A percentile compares a stretch with the other conserved stretches of the same genome.
These are phyloP conservation scores for Microbotryum intermedium DNA, from an alignment of 1,284 basidiomycete species.

Conservation along the genomic window DNA sequence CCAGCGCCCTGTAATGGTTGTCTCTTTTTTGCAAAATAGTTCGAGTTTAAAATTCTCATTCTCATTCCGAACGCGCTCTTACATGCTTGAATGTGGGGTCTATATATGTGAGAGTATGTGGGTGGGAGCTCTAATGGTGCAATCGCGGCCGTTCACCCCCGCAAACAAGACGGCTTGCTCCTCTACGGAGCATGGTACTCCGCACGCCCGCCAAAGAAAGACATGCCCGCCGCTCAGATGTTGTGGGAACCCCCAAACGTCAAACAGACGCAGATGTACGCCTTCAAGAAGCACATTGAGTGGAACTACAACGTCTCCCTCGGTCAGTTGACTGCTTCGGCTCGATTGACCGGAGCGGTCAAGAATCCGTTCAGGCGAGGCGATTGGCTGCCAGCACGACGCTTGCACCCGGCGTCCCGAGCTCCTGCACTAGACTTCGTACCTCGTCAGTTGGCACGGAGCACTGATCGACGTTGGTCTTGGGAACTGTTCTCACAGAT, in stretches of 20 bases:
- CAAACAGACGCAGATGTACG: constrained; percentile 3
- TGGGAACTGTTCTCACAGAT: constrained; percentile 1
- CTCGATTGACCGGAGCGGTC: background rate
- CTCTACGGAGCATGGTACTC: no score
- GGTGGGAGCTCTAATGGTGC: no score
- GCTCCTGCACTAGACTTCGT: background rate
- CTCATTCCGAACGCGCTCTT: no score
- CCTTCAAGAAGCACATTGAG: constrained; percentile 2
- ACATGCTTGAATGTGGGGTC: no score
- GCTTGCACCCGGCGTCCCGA: background rate
- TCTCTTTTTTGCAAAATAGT: no score
- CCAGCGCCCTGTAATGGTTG: no score
- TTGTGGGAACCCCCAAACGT: constrained; percentile 3
- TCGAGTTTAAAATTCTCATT: no score
- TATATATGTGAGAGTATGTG: no score
- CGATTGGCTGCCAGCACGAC: background rate
- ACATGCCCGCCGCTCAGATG: background rate
- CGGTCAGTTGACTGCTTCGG: background rate
- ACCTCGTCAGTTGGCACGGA: background rate
- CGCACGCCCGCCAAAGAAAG: no score
- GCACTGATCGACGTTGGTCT: background rate
- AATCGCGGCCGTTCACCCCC: no score
- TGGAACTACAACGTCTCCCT: background rate
- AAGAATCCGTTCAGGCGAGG: no score
- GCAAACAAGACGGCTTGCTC: no score